Evolutionary conservation across 345 rosid genomes (phyloP).

Genomic region (Sonneratia caseolaris): DNA sequence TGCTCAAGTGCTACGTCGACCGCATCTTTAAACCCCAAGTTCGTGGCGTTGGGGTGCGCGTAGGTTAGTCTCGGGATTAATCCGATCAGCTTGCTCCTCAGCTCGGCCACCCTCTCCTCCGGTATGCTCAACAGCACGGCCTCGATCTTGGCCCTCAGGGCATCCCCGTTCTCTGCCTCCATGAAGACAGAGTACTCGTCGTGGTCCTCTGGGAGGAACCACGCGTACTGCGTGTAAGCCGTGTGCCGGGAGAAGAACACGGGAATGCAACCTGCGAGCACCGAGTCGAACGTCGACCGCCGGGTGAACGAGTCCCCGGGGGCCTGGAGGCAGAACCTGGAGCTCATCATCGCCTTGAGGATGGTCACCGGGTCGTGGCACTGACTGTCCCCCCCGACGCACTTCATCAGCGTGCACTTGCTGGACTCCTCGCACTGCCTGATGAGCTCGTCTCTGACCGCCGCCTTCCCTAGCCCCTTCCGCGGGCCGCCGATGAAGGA

Average conservation of each 20-base stretch:
- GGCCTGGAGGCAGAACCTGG: conserved; percentile 45
- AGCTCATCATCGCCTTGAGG: conserved; percentile 25
- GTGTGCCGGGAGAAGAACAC: conserved; percentile 57
- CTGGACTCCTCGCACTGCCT: conserved; percentile 35
- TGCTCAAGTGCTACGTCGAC: conserved; percentile 39
- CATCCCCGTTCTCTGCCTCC: conserved; percentile 10
- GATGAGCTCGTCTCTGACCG: conserved; percentile 39
- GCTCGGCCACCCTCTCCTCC: conserved; percentile 16
- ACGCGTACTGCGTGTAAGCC: conserved; percentile 47
- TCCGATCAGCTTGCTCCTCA: conserved; percentile 25
- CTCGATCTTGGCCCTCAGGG: conserved; percentile 19
- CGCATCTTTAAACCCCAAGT: conserved; percentile 28
- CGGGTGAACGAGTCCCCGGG: conserved; percentile 58
- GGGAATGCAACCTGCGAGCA: conserved; percentile 46
- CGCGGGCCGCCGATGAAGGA: conserved; percentile 49
- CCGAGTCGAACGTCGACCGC: conserved; percentile 41
- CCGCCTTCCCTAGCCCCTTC: conserved; percentile 34
- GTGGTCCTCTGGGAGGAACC: conserved; percentile 31
- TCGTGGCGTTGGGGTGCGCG: conserved; percentile 38
- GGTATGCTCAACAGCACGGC: conserved; percentile 25
- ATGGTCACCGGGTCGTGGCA: conserved; percentile 33
- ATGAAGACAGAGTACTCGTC: conserved; percentile 35
- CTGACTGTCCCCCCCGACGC: conserved; percentile 13
- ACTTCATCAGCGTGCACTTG: conserved; percentile 29
- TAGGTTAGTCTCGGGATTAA: conserved; percentile 41